A percentile compares a stretch with the other conserved stretches of the same genome.
Conservation (phyloP, 1,139 yeast species). For the Komagataea norvegica region DNA sequence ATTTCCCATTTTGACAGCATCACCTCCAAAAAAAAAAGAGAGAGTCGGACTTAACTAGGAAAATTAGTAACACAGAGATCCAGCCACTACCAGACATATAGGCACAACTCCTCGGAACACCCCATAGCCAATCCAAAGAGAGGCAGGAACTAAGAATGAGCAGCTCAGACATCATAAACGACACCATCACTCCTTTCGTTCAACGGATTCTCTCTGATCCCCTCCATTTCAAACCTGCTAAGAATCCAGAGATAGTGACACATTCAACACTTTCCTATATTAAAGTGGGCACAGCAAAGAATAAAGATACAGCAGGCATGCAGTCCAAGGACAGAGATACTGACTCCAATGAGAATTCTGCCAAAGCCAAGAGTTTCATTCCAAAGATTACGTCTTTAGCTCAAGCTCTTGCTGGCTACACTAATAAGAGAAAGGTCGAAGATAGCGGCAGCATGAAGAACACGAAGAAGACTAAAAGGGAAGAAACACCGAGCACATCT, state of each 20-base stretch:
- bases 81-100: not conserved
- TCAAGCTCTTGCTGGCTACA: conserved; percentile 51
- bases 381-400: conserved; percentile 37
- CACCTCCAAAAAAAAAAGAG: no score
- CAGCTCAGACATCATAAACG: conserved; percentile 24
- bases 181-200: conserved; percentile 36
- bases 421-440: conserved; percentile 40
- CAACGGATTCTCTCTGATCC: conserved; percentile 59
- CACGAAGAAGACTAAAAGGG: conserved; percentile 13
- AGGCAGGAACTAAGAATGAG: conserved; percentile 13
- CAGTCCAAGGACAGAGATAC: conserved; percentile 1
- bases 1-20: not conserved
- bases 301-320: conserved; percentile 3
- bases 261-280: conserved; percentile 28
- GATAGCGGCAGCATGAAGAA: conserved; percentile 27
- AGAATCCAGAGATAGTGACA: conserved; percentile 36
- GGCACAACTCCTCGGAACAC: no score
- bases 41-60: no score
- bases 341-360: not conserved
- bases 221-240: conserved; percentile 53
- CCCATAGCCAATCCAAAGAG: no score
- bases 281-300: conserved; percentile 19
- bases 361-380: conserved; percentile 2
- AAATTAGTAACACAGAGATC: not conserved
- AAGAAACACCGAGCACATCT: not conserved